Evolutionary conservation across 2,329 filamentous ascomycete genomes (phyloP).

Genomic region (Colletotrichum endophyticum): DNA sequence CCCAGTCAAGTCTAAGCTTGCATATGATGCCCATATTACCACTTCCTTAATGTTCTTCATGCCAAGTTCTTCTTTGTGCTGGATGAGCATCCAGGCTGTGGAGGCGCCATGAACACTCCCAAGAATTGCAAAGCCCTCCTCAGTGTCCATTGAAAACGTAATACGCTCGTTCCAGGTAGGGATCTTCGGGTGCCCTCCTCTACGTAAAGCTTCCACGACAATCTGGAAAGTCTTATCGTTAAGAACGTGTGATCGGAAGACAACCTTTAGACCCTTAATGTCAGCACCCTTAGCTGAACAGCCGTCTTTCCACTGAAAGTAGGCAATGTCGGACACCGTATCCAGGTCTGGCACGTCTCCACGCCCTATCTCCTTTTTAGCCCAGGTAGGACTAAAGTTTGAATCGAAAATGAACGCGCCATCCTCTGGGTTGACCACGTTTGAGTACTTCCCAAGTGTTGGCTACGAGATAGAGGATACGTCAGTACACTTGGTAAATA

Average conservation of each 20-base stretch:
- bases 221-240: neutral
- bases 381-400: neutral
- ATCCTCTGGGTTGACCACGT: neutral
- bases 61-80: neutral
- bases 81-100: neutral
- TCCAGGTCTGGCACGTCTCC: neutral
- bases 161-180: neutral
- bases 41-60: neutral
- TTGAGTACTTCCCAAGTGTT: neutral
- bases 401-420: neutral
- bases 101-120: neutral
- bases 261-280: neutral
- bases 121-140: neutral
- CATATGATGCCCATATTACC: neutral
- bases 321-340: neutral
- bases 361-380: neutral
- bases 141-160: neutral
- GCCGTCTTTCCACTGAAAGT: neutral
- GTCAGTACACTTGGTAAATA: fast-evolving
- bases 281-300: neutral
- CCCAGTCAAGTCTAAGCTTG: neutral
- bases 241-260: neutral
- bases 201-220: neutral
- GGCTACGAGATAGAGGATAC: fast-evolving
- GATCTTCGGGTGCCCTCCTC: neutral